Percentiles rank a stretch among this genome's conserved stretches.
Conservation (phyloP, 2,329 filamentous ascomycete genomes). For the Zymoseptoria tritici region DNA sequence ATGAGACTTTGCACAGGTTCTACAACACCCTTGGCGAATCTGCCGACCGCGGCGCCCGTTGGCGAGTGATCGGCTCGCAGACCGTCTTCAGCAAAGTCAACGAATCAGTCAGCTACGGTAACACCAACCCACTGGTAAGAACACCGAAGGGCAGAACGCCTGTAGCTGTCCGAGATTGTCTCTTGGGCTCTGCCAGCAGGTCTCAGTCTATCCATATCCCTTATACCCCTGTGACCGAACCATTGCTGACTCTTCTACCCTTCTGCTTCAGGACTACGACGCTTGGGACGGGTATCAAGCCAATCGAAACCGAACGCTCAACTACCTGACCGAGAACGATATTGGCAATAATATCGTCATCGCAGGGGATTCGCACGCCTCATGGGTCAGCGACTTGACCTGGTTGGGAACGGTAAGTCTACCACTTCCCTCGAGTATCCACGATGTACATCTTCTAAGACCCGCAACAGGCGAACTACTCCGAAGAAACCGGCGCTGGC, state of each 20-base stretch:
- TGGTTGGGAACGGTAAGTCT: slow-evolving; percentile 33
- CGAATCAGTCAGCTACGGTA: slow-evolving; percentile 38
- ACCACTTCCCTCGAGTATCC: neutral
- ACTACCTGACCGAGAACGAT: slow-evolving; percentile 58
- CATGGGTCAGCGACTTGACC: slow-evolving; percentile 46
- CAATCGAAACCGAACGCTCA: slow-evolving; percentile 63
- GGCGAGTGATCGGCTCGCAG: slow-evolving; percentile 66
- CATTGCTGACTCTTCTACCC: too few relatives aligned
- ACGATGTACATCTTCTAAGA: neutral
- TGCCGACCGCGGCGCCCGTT: slow-evolving; percentile 57
- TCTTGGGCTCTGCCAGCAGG: too few relatives aligned
- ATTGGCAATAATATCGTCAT: slow-evolving; percentile 69
- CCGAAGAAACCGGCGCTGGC: slow-evolving; percentile 34
- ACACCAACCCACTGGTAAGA: slow-evolving; percentile 36
- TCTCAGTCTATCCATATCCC: too few relatives aligned
- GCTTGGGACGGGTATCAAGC: slow-evolving; percentile 60
- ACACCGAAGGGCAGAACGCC: too few relatives aligned
- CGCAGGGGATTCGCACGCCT: slow-evolving; percentile 61
- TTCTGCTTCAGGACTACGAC: too few relatives aligned
- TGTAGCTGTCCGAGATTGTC: too few relatives aligned
- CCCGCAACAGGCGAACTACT: slow-evolving; percentile 32
- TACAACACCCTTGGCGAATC: slow-evolving; percentile 43
- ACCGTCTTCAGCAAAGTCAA: slow-evolving; percentile 58
- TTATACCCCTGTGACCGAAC: too few relatives aligned
- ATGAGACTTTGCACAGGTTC: slow-evolving; percentile 35